Percentiles rank a stretch among this genome's conserved stretches.
Conservation (phyloP, 208 protist species). For the Kentomonas sorsogonicus region DNA sequence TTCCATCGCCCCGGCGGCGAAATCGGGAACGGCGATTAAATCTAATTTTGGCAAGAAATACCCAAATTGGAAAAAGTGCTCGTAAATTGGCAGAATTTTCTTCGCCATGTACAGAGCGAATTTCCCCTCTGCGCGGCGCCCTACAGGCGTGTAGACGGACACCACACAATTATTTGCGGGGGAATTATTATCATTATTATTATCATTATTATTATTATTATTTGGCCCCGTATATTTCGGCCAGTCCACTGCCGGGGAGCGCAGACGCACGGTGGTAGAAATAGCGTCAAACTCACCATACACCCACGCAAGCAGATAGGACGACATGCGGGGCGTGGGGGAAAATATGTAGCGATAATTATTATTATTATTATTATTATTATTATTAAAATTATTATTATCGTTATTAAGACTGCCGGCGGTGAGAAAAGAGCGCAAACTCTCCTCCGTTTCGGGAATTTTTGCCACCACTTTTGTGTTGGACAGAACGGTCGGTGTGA, state of each 20-base stretch:
- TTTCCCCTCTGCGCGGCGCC: conserved; percentile 33
- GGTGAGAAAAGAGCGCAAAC: too few relatives aligned
- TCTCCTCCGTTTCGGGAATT: too few relatives aligned
- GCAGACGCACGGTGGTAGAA: conserved; percentile 9
- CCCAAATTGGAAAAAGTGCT: conserved; percentile 73
- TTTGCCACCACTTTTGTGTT: too few relatives aligned
- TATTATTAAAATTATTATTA: conserved; percentile 3
- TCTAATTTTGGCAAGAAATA: conserved; percentile 95
- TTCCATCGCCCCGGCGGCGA: conserved; percentile 96
- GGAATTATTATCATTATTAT: too few relatives aligned
- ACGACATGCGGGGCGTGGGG: conserved; percentile 88
- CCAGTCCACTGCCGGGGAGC: too few relatives aligned
- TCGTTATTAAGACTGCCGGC: too few relatives aligned
- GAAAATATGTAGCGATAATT: conserved; percentile 10
- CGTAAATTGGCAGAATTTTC: conserved; percentile 70
- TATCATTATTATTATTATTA: too few relatives aligned
- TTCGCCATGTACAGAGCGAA: conserved; percentile 80
- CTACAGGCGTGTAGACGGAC: conserved; percentile 45
- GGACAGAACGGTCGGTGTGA: too few relatives aligned
- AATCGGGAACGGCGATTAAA: conserved; percentile 93
- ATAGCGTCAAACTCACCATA: conserved; percentile 85
- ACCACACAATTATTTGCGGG: conserved; percentile 20
- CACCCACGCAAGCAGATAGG: conserved; percentile 95
- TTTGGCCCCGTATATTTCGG: too few relatives aligned
- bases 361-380: conserved; percentile 1